Base-by-base conservation (phyloP, 306 rosid genomes). In the Crataegus laevigata region DNA sequence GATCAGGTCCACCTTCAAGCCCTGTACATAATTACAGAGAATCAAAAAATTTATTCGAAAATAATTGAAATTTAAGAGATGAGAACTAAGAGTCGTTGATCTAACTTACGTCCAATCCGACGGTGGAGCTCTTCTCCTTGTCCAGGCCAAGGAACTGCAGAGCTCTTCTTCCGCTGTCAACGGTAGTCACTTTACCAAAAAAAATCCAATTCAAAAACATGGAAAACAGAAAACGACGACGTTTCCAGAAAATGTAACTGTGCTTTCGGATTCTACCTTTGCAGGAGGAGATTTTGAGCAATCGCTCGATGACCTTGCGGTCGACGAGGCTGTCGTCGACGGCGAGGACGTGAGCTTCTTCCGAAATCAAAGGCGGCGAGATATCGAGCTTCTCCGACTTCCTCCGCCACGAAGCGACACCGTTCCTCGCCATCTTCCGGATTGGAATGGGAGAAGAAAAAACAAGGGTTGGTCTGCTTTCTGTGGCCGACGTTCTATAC, bases 321-420 rank as follows among this genome's bases (percentile, higher is more conserved):
- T 94, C 99, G 25, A 94, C 83, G 34, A 94, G 84, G 77, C 98
- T 94, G 61, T 94, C 99, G 72, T 94, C 99, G 55, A 94, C 99
- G 59, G 99, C 99, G 66, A 94, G 89, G 10, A 94, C 99, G 72
- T 94, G 99, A 40, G 89, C 92, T 19, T 90, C 90, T 11, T 88
- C 84, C 7, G 91, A 82, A 32, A 30, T 9, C 85, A 21, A 77
- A 64, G 25, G 59, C 74, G 43, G 54, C 54, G 54, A 50, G 8
- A 50, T 8, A 18, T 81, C 88, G 10, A 87, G 50, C 74, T 75
- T 78, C 69, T 82, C 89, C 40, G 88, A 19, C 69, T 75, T 73
- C 73, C 86, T 75, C 60, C 81, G 75, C 85, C 82, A 63, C 13
- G 92, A 84, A 82, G 80, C 87, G 54, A 83, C 82, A 13, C 80